Evolutionary conservation across 106 monocot genomes (phyloP), one percentile per base, ranked within the genome.

Genomic region (Chionographis japonica): DNA sequence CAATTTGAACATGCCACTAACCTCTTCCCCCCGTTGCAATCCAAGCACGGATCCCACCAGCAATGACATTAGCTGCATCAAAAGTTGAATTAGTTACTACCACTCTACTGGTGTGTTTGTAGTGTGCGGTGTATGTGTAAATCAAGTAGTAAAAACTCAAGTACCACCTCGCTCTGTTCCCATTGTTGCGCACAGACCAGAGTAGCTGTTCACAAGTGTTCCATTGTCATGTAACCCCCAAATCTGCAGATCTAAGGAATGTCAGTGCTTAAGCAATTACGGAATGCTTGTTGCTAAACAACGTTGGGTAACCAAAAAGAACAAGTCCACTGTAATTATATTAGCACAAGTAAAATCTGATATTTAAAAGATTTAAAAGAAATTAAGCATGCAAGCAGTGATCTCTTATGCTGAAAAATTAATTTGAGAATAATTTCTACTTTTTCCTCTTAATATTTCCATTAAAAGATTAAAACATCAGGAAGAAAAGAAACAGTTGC

Each of bases 1-100:
- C 14, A 4, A n/a, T 20, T 51, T 12, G 40, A 13, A 67, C 37
- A 12, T 14, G 2, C 14, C 16, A 73, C 70, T 70, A 4, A 95
- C 95, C 95, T 79, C 60, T 76, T 80, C 77, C 86, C 73, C 95
- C 95, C 20, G 77, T 88, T 66, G 88, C 95, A 75, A 88, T 46
- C 95, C 95, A 95, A 40, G 91, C 73, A 40, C 81, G 85, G 8
- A 57, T 50, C 58, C 85, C 88, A 54, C 52, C 72, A 60, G 19
- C 52, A 40, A 61, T 55, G n/a, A 27, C 16, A 61, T 58, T 52
- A 64, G n/a, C 92, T 88, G 78, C 73, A 88, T 27, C 16, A 79
- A 69, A 57, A 69, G 13, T 58, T 59, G 14, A n/a, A 35, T 69
- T 39, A 66, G 40, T 40, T 59, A 50, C 9, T 50, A 16, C n/a